Conservation (phyloP, 768 basidiomycete genomes). For the Inosperma sp. region DNA sequence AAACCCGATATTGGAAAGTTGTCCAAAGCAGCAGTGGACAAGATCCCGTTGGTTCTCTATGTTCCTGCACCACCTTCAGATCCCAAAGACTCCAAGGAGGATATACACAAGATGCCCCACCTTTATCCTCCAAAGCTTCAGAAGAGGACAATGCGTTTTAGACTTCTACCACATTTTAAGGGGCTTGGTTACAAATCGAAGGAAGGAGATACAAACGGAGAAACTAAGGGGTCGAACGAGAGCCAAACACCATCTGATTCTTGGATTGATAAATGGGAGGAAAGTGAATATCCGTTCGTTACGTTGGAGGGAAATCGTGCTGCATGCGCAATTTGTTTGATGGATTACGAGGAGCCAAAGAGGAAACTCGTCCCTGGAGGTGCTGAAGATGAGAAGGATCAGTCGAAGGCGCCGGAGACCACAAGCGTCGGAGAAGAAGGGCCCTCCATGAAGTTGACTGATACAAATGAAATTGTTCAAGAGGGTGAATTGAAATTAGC, state of each 20-base stretch:
- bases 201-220: slow-evolving; percentile 13
- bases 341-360: slow-evolving; percentile 79
- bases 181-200: slow-evolving; percentile 5
- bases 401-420: background rate
- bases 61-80: slow-evolving; percentile 72
- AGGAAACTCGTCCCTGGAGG: slow-evolving; percentile 15
- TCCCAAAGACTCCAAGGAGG: slow-evolving; percentile 29
- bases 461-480: slow-evolving; percentile 27
- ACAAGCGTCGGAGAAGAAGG: too few species aligned
- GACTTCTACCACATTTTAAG: slow-evolving; percentile 15
- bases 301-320: slow-evolving; percentile 78
- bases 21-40: slow-evolving; percentile 64
- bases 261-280: slow-evolving; percentile 81
- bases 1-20: slow-evolving; percentile 77
- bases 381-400: background rate
- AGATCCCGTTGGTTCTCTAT: slow-evolving; percentile 80
- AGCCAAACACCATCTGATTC: slow-evolving; percentile 29
- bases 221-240: slow-evolving; percentile 9
- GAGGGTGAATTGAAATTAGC: slow-evolving; percentile 47
- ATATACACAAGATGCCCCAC: slow-evolving; percentile 45
- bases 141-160: slow-evolving; percentile 17
- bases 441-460: too few species aligned
- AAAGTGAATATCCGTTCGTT: slow-evolving; percentile 75
- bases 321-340: slow-evolving; percentile 76
- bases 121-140: slow-evolving; percentile 60